These are phyloP conservation scores for Colletotrichum theobromicola DNA, from an alignment of 2,329 filamentous ascomycete genomes.

Conservation along the genomic window DNA sequence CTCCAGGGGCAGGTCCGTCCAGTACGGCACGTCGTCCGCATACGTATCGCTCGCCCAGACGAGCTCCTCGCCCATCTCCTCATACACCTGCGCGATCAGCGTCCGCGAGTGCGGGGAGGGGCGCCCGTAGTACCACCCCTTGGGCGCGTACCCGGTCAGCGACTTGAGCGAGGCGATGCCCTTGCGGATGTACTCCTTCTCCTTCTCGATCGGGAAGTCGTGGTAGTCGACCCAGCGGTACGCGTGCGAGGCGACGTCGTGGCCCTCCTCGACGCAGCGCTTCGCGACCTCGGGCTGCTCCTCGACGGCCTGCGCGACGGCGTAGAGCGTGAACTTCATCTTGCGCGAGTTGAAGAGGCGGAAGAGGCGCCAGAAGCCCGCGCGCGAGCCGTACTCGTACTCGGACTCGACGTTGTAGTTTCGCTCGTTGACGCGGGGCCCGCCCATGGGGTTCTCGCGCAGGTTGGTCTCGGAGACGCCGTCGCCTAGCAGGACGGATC, in stretches of 20 bases:
- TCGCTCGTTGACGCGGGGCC: conserved; percentile 43
- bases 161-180: conserved; percentile 44
- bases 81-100: conserved; percentile 52
- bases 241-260: conserved; percentile 55
- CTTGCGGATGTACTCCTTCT: conserved; percentile 51
- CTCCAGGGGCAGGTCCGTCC: conserved; percentile 57
- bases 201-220: conserved; percentile 47
- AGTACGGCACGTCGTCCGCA: conserved; percentile 61
- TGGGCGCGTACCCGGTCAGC: conserved; percentile 49
- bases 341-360: conserved; percentile 50
- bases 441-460: conserved; percentile 41
- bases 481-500: conserved; percentile 42
- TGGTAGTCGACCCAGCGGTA: conserved; percentile 59
- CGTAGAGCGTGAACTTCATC: conserved; percentile 57
- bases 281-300: conserved; percentile 50
- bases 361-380: conserved; percentile 55
- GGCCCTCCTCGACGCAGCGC: conserved; percentile 52
- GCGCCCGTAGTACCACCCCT: conserved; percentile 56
- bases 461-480: conserved; percentile 40
- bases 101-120: conserved; percentile 47
- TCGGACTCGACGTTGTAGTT: conserved; percentile 53
- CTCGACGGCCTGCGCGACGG: conserved; percentile 53
- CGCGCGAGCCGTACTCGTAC: conserved; percentile 56
- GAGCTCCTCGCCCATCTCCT: conserved; percentile 56
- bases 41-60: conserved; percentile 56